Evolutionary conservation across 2,329 filamentous ascomycete genomes (phyloP).

Genomic region (Fusarium sp.): DNA sequence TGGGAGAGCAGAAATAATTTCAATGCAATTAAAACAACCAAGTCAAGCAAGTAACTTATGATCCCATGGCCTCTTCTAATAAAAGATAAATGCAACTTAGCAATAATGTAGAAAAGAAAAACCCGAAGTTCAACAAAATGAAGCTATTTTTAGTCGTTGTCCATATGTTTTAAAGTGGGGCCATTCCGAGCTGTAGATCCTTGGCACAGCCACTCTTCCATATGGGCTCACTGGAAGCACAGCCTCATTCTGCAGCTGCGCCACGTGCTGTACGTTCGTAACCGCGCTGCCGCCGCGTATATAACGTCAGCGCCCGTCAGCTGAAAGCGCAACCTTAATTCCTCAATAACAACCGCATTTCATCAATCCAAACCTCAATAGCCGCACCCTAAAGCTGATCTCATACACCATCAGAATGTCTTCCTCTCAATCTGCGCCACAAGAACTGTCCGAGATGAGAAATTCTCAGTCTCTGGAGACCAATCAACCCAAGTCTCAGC

Average conservation of each 20-base stretch:
- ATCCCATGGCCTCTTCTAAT: no score
- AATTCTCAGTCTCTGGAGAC: constrained; percentile 4
- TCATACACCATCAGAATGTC: neutral
- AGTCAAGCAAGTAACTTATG: no score
- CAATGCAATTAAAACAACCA: no score
- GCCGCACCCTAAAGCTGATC: no score
- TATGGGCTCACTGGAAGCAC: neutral
- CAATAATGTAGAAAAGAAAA: neutral
- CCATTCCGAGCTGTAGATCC: rapidly evolving
- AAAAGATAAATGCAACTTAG: no score
- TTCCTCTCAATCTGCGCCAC: neutral
- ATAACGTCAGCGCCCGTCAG: constrained; percentile 22
- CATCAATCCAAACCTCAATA: neutral
- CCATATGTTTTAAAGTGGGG: neutral
- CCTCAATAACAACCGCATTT: neutral
- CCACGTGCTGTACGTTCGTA: neutral
- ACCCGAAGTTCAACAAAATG: neutral
- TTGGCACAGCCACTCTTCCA: neutral
- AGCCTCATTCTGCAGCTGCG: neutral
- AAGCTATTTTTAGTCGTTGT: neutral
- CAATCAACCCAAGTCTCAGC: constrained; percentile 10
- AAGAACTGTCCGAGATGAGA: constrained; percentile 11
- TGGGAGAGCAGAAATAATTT: no score
- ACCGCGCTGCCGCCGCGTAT: neutral
- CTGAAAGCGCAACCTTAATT: neutral